Evolutionary conservation across 2,329 filamentous ascomycete species (phyloP), one percentile per base, ranked within the genome.

Genomic region (Calonectria fujianensis): DNA sequence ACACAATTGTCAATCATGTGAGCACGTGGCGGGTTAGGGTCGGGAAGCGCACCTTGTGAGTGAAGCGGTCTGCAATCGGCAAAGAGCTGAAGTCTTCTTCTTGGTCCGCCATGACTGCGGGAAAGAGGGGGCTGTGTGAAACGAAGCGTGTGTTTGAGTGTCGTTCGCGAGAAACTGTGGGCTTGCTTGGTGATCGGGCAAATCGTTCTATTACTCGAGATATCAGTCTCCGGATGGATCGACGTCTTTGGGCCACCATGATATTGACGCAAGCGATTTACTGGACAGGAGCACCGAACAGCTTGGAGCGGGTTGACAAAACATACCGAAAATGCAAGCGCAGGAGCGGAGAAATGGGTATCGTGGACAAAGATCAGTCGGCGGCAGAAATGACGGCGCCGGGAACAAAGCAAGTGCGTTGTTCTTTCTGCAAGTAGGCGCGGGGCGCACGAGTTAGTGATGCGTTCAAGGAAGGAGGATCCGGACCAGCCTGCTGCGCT

Each of bases 51-150:
- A 93, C 92, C 88, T 98, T 98, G 89, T 98, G 95, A 70, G 91
- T 89, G 86, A 96, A 97, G 83, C 95, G 92, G 77, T 98, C 95
- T 57, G 92, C 89, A 71, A 98, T 86, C 54, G 95, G 94, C 76
- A 98, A 88, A 77, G 93, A 91, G 86, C 92, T 94, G 84, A 94
- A 96, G 84, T 98, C 95, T 83, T 96, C 94, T 85, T 96, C 94
- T 84, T 90, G 87, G 78, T 97, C 95, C 73, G 94, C 94, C 95
- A 97, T 97, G 78, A 77, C 82, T 80, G 76, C 76, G 74, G 76
- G 57, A 69, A 69, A 41, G 59, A 75, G 70, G 69, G 76, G 74
- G 11, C 74, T 52, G 76, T 75, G 76, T 27, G 77, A 31, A 72
- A 70, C 37, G 73, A 75, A 68, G 70, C 80, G 31, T 35, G 79